Percentiles rank a stretch among this genome's conserved stretches.
phyloP scores from a whole-genome alignment of 2,329 filamentous ascomycete species.

The Epichloe aotearoae region DNA sequence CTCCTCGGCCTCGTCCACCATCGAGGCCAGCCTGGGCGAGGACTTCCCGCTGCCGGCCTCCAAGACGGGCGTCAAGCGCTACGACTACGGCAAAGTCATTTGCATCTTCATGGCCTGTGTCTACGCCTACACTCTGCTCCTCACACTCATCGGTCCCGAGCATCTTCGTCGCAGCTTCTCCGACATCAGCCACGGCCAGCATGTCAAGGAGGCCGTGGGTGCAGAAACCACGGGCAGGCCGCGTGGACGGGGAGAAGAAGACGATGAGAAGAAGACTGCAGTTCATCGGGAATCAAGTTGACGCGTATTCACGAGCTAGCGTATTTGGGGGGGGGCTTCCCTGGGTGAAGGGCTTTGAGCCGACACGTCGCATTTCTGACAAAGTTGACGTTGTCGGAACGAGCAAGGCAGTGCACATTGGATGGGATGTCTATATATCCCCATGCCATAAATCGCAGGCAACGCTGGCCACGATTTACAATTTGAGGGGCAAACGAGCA shows the following conservation, averaged over 20 bases:
- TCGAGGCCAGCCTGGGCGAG: conserved; percentile 64
- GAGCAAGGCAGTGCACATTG: too few relatives aligned
- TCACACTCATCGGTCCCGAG: conserved; percentile 52
- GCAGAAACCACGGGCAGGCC: conserved; percentile 18
- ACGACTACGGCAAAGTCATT: conserved; percentile 72
- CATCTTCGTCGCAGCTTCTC: conserved; percentile 39
- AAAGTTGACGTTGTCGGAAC: too few relatives aligned
- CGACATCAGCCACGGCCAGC: conserved; percentile 34
- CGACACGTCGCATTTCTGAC: too few relatives aligned
- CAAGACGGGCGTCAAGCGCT: conserved; percentile 35
- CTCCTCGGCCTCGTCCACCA: conserved; percentile 56
- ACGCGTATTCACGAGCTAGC: too few relatives aligned
- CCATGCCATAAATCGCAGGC: too few relatives aligned
- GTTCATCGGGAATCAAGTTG: too few relatives aligned
- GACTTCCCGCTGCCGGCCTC: conserved; percentile 54
- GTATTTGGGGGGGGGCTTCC: too few relatives aligned
- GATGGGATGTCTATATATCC: too few relatives aligned
- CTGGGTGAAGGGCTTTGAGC: too few relatives aligned
- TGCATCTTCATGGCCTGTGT: conserved; percentile 87
- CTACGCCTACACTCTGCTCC: conserved; percentile 46
- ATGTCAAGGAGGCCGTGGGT: conserved; percentile 33
- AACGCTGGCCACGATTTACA: too few relatives aligned
- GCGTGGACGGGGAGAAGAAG: neutral
- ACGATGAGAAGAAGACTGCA: conserved; percentile 1
- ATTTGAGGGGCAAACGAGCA: too few relatives aligned